Base-by-base conservation (phyloP, 2,329 filamentous ascomycete genomes). In the Penicillium sp. region DNA sequence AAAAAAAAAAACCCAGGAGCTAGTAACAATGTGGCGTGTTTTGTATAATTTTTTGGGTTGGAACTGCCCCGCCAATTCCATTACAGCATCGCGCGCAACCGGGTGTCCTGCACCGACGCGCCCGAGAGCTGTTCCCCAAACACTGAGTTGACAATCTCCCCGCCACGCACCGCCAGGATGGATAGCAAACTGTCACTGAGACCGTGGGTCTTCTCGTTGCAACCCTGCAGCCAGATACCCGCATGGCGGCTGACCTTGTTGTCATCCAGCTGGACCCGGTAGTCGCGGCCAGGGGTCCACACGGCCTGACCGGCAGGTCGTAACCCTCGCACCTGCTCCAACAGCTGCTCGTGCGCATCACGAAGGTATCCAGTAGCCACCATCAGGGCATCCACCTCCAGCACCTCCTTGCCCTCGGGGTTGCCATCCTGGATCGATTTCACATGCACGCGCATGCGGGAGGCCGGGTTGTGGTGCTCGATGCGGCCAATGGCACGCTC, bases 201-300 rank as follows among this genome's bases (percentile, higher is more conserved):
- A 58, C 93, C 93, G 75, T 98, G 93, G 33, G 92, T 96, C 60
- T 83, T 86, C 80, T 98, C 93, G 72, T 92, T 96, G 78, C 93
- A 97, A 31, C 93, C 93, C 74, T 98, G 95, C 67, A 98, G 81
- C 89, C 91, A 98, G 57, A 98, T 82, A 3, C 93, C 93, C 14
- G 91, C 89, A 45, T 88, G 85, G 0, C 82, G 71, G n/a, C 86
- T 83, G 33, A 98, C 88, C 48, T 84, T 81, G 29, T 84, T 87
- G 1, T 84, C 78, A 49, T 84, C 81, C 71, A 96, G 92, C 57
- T 87, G 79, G 49, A 97, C 85, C 51, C 83, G 83, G 75, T 98
- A 98, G 72, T 97, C 85, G 53, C 93, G 84, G 31, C 81, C 81
- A 1, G 96, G 90, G 16, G 81, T 80, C 77, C 91, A 88, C 58